These are phyloP conservation scores for Epicoccum nigrum DNA, from an alignment of 2,329 filamentous ascomycete genomes.

Conservation along the genomic window DNA sequence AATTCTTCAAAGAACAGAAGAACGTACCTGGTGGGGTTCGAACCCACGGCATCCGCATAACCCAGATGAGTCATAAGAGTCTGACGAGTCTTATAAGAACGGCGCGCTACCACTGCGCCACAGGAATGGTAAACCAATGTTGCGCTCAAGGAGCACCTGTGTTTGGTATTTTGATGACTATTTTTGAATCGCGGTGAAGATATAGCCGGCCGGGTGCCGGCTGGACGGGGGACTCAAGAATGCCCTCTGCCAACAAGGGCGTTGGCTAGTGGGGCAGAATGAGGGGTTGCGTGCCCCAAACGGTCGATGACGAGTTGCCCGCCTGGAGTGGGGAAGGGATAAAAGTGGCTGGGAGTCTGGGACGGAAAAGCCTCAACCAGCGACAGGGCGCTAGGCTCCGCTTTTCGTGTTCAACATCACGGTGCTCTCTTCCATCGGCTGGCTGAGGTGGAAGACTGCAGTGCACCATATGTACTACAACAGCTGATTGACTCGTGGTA, in stretches of 20 bases:
- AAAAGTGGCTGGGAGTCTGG: conserved; percentile 10
- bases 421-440: conserved; percentile 15
- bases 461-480: neutral
- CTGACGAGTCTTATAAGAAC: conserved; percentile 54
- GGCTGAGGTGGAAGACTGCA: neutral
- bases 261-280: neutral
- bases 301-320: conserved; percentile 8
- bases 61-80: conserved; percentile 45
- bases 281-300: neutral
- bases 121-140: conserved; percentile 32
- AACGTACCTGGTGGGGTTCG: conserved; percentile 42
- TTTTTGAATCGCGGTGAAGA: too few species aligned
- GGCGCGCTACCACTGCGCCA: conserved; percentile 59
- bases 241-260: neutral
- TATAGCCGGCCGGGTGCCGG: too few species aligned
- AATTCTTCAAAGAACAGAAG: conserved; percentile 1
- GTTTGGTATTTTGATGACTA: conserved; percentile 2
- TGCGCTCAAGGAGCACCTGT: conserved; percentile 1
- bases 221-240: neutral
- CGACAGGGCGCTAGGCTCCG: conserved; percentile 17
- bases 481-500: conserved; percentile 1
- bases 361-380: conserved; percentile 8
- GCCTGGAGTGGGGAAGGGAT: conserved; percentile 7
- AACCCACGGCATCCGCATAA: conserved; percentile 56
- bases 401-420: conserved; percentile 16